Evolutionary conservation across 345 rosid species (phyloP).

Genomic region (Salix caprea): DNA sequence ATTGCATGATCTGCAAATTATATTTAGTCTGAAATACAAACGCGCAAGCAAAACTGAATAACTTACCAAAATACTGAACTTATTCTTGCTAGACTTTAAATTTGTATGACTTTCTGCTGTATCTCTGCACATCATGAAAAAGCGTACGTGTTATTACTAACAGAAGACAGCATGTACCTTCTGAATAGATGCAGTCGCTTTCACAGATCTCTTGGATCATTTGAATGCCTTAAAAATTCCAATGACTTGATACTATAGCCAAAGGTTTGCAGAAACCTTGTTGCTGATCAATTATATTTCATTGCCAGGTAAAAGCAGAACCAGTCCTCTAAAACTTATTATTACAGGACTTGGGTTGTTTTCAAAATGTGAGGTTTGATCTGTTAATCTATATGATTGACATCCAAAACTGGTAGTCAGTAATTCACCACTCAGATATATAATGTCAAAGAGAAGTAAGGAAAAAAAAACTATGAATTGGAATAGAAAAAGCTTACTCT

Average conservation of each 20-base stretch:
- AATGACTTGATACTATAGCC: background rate
- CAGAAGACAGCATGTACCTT: background rate
- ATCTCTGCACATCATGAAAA: constrained; percentile 46
- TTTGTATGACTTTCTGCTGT: constrained; percentile 26
- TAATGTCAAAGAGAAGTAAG: background rate
- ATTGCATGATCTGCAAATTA: background rate
- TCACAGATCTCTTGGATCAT: background rate
- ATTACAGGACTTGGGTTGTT: background rate
- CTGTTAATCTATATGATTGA: background rate
- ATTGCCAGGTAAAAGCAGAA: background rate
- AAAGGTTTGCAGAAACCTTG: background rate
- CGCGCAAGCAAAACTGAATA: background rate
- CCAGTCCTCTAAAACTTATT: background rate
- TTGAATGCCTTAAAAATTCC: background rate
- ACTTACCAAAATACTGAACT: constrained; percentile 65
- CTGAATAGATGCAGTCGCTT: background rate
- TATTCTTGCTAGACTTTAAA: constrained; percentile 41
- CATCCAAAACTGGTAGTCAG: background rate
- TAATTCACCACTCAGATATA: background rate
- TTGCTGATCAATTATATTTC: background rate
- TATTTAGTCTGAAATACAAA: constrained; percentile 5
- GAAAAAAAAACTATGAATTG: background rate
- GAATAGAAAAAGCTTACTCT: constrained; percentile 46
- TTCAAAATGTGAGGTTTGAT: background rate
- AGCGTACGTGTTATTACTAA: constrained; percentile 1